phyloP scores from a whole-genome alignment of 2,329 filamentous ascomycete species.

The Lecanosticta acicola region DNA sequence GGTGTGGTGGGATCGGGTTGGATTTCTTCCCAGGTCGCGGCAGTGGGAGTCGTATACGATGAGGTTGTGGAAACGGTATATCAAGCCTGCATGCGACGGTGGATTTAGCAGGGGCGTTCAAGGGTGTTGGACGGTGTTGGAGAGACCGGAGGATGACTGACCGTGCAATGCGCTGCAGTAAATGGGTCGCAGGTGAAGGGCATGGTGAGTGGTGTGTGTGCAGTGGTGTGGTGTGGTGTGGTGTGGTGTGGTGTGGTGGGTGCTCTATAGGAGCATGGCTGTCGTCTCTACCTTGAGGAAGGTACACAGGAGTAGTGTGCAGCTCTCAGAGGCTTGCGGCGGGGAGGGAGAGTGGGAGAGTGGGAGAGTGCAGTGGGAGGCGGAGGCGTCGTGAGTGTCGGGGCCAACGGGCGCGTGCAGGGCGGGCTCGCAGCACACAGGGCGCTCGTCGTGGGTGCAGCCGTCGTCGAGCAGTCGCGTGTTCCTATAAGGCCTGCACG shows the following conservation, averaged over 20 bases:
- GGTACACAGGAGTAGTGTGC: too few relatives aligned
- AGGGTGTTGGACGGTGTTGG: background rate
- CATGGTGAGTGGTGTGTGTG: background rate
- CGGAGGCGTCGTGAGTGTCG: too few relatives aligned
- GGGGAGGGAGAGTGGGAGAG: too few relatives aligned
- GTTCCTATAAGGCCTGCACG: background rate
- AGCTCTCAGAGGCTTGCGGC: too few relatives aligned
- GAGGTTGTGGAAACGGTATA: background rate
- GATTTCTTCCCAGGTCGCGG: background rate
- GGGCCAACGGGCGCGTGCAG: background rate
- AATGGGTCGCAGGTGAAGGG: background rate
- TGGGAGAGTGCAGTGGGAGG: too few relatives aligned
- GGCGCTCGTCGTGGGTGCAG: background rate
- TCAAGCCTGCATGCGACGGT: constrained; percentile 5
- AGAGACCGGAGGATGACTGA: background rate
- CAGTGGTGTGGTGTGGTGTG: too few relatives aligned
- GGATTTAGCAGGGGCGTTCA: background rate
- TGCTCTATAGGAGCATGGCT: background rate
- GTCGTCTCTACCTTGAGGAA: background rate
- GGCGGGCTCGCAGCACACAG: background rate
- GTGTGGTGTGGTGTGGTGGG: too few relatives aligned
- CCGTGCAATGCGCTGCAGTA: background rate
- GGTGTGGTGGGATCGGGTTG: background rate
- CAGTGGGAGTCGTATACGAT: constrained; percentile 3
- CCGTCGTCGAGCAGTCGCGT: too few relatives aligned